Evolutionary conservation across 164 flowering plant genomes (phyloP).

Genomic region (Annona squamosa): DNA sequence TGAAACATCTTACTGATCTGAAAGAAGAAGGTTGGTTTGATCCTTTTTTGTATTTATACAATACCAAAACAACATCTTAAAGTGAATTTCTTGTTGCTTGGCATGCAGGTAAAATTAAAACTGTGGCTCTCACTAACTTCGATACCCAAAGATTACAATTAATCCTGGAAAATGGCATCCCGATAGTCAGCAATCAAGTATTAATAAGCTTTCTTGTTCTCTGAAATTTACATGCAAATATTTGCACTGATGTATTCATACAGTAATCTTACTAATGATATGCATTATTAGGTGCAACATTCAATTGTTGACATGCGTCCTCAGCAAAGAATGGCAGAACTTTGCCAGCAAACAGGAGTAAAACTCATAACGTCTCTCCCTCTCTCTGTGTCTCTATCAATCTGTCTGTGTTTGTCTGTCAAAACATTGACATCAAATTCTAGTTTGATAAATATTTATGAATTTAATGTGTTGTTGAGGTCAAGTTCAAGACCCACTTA

Average conservation of each 20-base stretch:
- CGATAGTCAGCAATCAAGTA: slow-evolving; percentile 96
- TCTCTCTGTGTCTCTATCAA: slow-evolving; percentile 31
- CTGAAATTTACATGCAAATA: neutral
- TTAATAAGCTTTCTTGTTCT: neutral
- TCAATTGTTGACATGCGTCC: slow-evolving; percentile 98
- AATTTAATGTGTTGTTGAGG: too few species aligned
- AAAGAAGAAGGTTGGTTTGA: slow-evolving; percentile 76
- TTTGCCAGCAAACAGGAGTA: slow-evolving; percentile 89
- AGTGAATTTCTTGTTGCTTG: slow-evolving; percentile 5
- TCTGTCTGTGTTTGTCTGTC: neutral
- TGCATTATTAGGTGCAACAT: slow-evolving; percentile 76
- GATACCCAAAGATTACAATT: slow-evolving; percentile 85
- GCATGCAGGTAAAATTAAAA: slow-evolving; percentile 88
- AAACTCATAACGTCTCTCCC: slow-evolving; percentile 88
- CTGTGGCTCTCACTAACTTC: slow-evolving; percentile 92
- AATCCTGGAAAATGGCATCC: slow-evolving; percentile 84
- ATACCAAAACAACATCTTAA: neutral
- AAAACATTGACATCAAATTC: too few species aligned
- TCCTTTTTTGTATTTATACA: neutral
- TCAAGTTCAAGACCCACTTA: too few species aligned
- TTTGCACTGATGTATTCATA: neutral
- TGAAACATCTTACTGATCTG: slow-evolving; percentile 90
- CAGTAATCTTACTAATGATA: slow-evolving; percentile 8
- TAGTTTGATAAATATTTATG: too few species aligned
- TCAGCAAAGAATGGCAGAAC: slow-evolving; percentile 93